These are phyloP conservation scores for Globisporangium lucens DNA, from an alignment of 352 stramenopile genomes.

Conservation along the genomic window DNA sequence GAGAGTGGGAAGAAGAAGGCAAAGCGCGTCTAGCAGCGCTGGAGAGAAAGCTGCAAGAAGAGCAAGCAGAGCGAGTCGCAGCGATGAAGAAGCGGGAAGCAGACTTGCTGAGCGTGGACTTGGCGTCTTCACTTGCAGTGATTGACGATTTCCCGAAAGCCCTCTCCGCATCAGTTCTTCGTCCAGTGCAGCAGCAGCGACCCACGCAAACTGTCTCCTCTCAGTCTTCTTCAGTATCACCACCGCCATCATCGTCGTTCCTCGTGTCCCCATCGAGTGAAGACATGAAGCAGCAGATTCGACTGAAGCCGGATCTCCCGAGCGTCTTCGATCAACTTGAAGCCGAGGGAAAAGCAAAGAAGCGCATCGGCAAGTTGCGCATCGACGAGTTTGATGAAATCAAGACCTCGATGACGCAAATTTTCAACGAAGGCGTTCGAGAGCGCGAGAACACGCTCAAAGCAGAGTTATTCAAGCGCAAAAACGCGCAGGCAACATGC, in stretches of 20 bases:
- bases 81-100: slow-evolving; percentile 31
- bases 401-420: slow-evolving; percentile 42
- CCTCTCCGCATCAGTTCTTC: background rate
- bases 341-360: slow-evolving; percentile 51
- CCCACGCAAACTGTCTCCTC: background rate
- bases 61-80: slow-evolving; percentile 35
- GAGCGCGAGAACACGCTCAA: slow-evolving; percentile 52
- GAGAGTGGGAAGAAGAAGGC: slow-evolving; percentile 72
- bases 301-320: slow-evolving; percentile 41
- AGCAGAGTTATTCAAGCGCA: slow-evolving; percentile 43
- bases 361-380: slow-evolving; percentile 34
- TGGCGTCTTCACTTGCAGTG: slow-evolving; percentile 7
- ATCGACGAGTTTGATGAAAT: slow-evolving; percentile 49
- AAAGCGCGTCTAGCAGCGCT: slow-evolving; percentile 38
- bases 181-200: background rate
- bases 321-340: slow-evolving; percentile 82
- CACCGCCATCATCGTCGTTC: slow-evolving; percentile 15
- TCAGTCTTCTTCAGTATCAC: slow-evolving; percentile 11
- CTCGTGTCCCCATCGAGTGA: slow-evolving; percentile 16
- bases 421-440: slow-evolving; percentile 38
- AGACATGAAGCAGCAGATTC: slow-evolving; percentile 35
- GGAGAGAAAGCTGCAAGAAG: slow-evolving; percentile 41
- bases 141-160: background rate
- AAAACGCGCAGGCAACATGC: slow-evolving; percentile 35
- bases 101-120: slow-evolving; percentile 27